Evolutionary conservation across 495 filamentous ascomycete genomes (phyloP).

Genomic region (Penicillium argentinense): DNA sequence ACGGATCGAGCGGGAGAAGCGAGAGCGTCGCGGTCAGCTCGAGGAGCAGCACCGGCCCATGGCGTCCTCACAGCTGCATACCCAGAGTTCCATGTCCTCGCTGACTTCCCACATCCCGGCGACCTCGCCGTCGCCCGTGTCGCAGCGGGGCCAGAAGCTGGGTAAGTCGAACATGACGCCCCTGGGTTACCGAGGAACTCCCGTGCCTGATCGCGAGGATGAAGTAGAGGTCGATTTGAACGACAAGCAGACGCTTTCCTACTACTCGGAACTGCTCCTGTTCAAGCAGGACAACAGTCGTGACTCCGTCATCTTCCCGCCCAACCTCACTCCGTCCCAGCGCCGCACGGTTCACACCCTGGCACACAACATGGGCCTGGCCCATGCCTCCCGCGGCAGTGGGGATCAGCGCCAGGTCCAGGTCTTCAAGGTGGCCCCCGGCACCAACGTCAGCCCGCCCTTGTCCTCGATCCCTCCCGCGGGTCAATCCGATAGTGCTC

Average conservation of each 20-base stretch:
- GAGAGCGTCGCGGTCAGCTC: constrained; percentile 91
- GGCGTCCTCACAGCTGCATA: constrained; percentile 62
- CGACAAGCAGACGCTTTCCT: constrained; percentile 80
- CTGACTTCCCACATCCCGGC: constrained; percentile 69
- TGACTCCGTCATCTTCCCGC: constrained; percentile 80
- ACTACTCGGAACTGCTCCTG: constrained; percentile 83
- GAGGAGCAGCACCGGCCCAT: constrained; percentile 93
- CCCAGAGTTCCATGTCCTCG: constrained; percentile 81
- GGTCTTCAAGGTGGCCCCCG: constrained; percentile 69
- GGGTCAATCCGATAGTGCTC: constrained; percentile 69
- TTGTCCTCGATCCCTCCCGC: constrained; percentile 54
- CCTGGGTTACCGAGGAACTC: constrained; percentile 4
- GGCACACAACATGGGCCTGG: constrained; percentile 90
- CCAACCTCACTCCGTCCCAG: constrained; percentile 75
- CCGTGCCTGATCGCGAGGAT: constrained; percentile 11
- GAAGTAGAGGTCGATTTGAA: constrained; percentile 79
- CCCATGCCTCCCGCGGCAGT: constrained; percentile 82
- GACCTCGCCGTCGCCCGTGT: constrained; percentile 71
- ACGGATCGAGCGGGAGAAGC: constrained; percentile 94
- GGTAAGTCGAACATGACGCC: constrained; percentile 44
- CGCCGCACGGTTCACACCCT: constrained; percentile 89
- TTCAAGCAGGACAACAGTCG: constrained; percentile 78
- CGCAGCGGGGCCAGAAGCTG: constrained; percentile 60
- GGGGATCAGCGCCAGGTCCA: constrained; percentile 85
- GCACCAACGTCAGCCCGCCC: constrained; percentile 65